These are phyloP conservation scores for Paraphoma sp. DNA, from an alignment of 2,329 filamentous ascomycete species.

Conservation along the genomic window DNA sequence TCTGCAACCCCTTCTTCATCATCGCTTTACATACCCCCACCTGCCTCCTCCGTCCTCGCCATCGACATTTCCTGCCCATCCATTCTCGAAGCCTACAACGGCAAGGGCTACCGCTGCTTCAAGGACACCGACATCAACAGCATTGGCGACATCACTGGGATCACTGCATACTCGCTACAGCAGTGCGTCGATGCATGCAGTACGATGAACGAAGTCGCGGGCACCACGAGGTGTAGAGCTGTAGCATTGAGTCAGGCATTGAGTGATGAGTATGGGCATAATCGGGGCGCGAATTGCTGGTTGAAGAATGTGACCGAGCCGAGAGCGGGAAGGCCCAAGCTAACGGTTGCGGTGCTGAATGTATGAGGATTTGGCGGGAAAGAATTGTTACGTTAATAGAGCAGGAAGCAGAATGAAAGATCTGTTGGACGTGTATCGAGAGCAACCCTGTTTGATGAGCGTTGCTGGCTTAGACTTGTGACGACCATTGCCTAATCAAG, in stretches of 20 bases:
- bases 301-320: constrained; percentile 1
- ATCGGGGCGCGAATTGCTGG: constrained; percentile 14
- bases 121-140: neutral
- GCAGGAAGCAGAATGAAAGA: too few relatives aligned
- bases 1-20: neutral
- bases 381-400: too few relatives aligned
- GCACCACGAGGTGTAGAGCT: neutral
- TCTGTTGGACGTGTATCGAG: too few relatives aligned
- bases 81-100: neutral
- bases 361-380: neutral
- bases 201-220: neutral
- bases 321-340: neutral
- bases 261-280: neutral
- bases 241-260: constrained; percentile 2
- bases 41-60: neutral
- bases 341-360: neutral
- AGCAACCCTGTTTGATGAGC: too few relatives aligned
- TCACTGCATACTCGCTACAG: constrained; percentile 8
- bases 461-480: too few relatives aligned
- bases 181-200: constrained; percentile 11
- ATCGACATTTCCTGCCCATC: constrained; percentile 5
- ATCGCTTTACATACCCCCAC: neutral
- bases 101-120: constrained; percentile 1
- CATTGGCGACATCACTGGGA: constrained; percentile 8
- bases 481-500: too few relatives aligned